phyloP scores from a whole-genome alignment of 2,329 filamentous ascomycete species.

The Corinectria fuckeliana region DNA sequence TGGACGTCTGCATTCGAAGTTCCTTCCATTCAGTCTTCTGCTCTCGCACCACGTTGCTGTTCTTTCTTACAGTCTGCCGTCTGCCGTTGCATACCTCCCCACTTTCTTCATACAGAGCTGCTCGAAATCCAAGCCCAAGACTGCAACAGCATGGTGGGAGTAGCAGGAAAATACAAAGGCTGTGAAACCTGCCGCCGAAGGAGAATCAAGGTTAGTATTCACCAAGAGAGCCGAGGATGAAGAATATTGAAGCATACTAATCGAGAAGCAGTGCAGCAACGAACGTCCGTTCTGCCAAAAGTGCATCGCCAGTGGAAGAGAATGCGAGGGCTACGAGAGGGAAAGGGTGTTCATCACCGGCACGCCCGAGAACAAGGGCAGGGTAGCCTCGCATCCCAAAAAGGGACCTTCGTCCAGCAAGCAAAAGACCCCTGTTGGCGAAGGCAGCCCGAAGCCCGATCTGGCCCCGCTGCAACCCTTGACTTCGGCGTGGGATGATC shows the following conservation, averaged over 20 bases:
- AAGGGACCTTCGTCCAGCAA: slow-evolving; percentile 46
- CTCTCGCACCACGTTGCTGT: background rate
- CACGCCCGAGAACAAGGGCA: slow-evolving; percentile 60
- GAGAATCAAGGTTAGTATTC: slow-evolving; percentile 60
- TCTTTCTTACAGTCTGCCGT: no score
- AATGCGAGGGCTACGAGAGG: slow-evolving; percentile 68
- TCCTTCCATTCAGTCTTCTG: slow-evolving; percentile 1
- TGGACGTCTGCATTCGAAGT: slow-evolving; percentile 19
- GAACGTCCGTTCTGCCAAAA: slow-evolving; percentile 66
- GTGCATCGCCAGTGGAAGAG: slow-evolving; percentile 62
- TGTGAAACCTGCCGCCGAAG: slow-evolving; percentile 67
- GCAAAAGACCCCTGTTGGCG: slow-evolving; percentile 34
- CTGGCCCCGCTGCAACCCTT: slow-evolving; percentile 49
- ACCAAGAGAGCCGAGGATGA: background rate
- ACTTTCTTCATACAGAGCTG: background rate
- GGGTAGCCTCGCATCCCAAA: slow-evolving; percentile 63
- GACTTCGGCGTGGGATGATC: slow-evolving; percentile 58
- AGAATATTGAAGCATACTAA: slow-evolving; percentile 1
- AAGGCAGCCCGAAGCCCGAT: slow-evolving; percentile 32
- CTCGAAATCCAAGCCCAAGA: background rate
- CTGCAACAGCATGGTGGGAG: slow-evolving; percentile 60
- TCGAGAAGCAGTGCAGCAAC: slow-evolving; percentile 63
- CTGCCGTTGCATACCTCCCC: no score
- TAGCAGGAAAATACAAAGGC: slow-evolving; percentile 68
- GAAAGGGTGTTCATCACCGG: slow-evolving; percentile 69